Conservation (phyloP, 768 basidiomycete species). For the Macrolepiota albuminosa region DNA sequence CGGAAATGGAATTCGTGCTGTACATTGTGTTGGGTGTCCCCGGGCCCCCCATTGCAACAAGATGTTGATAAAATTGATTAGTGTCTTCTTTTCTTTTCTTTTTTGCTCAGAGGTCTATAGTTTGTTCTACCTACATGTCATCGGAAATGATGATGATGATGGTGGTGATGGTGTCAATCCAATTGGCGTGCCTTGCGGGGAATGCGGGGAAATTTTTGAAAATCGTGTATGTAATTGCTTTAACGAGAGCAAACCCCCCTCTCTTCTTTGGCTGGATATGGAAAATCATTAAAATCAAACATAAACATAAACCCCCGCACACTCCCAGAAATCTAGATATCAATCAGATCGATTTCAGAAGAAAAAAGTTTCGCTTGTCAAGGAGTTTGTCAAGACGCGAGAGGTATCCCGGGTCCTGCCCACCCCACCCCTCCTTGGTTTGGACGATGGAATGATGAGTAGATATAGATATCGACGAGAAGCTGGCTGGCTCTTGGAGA, state of each 20-base stretch:
- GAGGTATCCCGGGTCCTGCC: constrained; percentile 15
- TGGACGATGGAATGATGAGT: neutral
- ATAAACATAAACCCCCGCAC: no score
- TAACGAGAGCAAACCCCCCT: neutral
- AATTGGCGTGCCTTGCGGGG: no score
- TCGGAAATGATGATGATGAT: neutral
- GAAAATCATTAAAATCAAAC: neutral
- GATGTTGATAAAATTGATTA: no score
- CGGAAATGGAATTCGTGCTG: no score
- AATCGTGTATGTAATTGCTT: neutral
- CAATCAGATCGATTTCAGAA: neutral
- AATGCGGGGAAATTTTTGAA: no score
- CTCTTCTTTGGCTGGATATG: neutral
- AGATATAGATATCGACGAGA: constrained; percentile 6
- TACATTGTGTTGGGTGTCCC: no score
- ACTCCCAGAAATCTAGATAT: neutral
- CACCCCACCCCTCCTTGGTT: constrained; percentile 6
- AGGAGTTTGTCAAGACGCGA: neutral
- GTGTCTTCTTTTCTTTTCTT: no score
- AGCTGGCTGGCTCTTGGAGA: neutral
- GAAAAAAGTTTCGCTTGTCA: neutral
- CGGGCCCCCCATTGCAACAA: no score
- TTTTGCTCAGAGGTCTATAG: no score
- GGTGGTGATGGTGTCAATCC: no score
- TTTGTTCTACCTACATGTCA: no score